phyloP scores from a whole-genome alignment of 2,329 filamentous ascomycete species.

The Blastomyces parvus region DNA sequence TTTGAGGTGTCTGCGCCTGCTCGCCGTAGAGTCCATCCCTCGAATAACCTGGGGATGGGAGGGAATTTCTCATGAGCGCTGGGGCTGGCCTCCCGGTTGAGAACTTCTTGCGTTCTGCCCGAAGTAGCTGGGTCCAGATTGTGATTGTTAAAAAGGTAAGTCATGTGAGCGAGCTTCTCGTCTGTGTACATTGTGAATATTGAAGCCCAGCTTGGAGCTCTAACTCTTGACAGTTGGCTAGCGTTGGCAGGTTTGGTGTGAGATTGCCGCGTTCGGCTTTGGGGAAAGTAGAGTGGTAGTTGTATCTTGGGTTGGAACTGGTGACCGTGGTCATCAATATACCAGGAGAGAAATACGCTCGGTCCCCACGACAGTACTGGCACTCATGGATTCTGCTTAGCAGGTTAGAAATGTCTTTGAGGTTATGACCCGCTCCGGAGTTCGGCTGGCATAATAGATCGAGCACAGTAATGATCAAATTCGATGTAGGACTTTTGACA shows the following conservation, averaged over 20 bases:
- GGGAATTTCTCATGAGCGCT: neutral
- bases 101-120: neutral
- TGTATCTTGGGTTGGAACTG: slow-evolving; percentile 10
- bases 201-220: neutral
- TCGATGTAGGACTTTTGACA: slow-evolving; percentile 1
- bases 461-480: neutral
- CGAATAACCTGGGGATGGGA: slow-evolving; percentile 16
- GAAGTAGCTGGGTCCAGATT: slow-evolving; percentile 6
- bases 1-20: slow-evolving; percentile 23
- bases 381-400: slow-evolving; percentile 3
- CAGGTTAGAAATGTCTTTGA: neutral
- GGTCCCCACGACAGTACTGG: neutral
- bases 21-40: slow-evolving; percentile 31
- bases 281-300: neutral
- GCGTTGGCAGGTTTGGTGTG: neutral
- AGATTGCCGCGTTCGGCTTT: neutral
- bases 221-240: neutral
- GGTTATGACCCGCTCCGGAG: neutral
- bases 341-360: too few species aligned
- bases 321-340: slow-evolving; percentile 3
- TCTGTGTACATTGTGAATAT: neutral
- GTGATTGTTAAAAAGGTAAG: slow-evolving; percentile 11
- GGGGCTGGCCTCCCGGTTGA: neutral
- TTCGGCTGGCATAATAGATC: neutral
- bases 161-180: slow-evolving; percentile 10